phyloP scores from a whole-genome alignment of 352 stramenopile species.

The Aphanomyces invadans region DNA sequence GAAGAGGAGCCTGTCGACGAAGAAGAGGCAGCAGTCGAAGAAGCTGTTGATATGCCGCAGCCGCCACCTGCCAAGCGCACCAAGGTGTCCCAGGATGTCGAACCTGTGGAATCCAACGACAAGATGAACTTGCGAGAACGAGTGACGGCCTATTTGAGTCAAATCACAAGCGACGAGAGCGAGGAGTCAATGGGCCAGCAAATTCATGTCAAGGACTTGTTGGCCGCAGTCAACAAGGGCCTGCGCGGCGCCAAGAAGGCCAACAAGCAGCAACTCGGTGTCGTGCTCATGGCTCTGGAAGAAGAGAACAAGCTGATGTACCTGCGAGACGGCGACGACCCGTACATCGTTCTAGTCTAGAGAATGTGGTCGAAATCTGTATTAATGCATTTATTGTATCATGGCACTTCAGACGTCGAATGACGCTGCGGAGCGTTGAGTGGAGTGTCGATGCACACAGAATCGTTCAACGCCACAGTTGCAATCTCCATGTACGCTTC shows the following conservation, averaged over 20 bases:
- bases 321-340: conserved; percentile 67
- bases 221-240: conserved; percentile 40
- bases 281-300: conserved; percentile 64
- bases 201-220: conserved; percentile 28
- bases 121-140: background rate
- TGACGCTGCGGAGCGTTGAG: background rate
- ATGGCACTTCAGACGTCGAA: too few species aligned
- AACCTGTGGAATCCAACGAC: conserved; percentile 35
- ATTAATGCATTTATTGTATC: conserved; percentile 1
- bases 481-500: conserved; percentile 10
- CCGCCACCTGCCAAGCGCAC: background rate
- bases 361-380: background rate
- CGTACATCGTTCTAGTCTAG: conserved; percentile 81
- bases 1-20: background rate
- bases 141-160: conserved; percentile 13
- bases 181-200: conserved; percentile 53
- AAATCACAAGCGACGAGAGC: conserved; percentile 27
- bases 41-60: background rate
- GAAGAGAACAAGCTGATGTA: conserved; percentile 89
- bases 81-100: conserved; percentile 8
- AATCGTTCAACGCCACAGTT: conserved; percentile 2
- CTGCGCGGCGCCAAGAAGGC: conserved; percentile 49
- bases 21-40: background rate
- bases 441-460: background rate
- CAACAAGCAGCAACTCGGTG: conserved; percentile 52